A percentile compares a stretch with the other conserved stretches of the same genome.
Evolutionary conservation across 805 yeast genomes (phyloP).

Genomic region (Candida broadrunensis): DNA sequence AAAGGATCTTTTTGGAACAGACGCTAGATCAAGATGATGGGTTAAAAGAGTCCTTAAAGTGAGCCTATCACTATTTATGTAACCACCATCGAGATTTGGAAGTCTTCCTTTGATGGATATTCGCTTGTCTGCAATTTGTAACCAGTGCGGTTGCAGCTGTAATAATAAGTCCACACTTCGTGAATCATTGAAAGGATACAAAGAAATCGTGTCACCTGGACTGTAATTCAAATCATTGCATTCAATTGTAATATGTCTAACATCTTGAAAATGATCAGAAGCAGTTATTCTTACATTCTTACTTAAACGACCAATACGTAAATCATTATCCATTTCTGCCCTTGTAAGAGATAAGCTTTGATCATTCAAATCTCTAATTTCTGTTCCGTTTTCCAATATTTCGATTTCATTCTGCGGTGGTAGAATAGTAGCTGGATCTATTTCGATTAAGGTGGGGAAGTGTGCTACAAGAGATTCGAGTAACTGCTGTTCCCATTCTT

Average conservation of each 20-base stretch:
- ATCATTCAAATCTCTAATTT: conserved; percentile 16
- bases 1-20: conserved; percentile 83
- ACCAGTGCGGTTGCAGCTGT: conserved; percentile 68
- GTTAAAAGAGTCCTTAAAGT: conserved; percentile 73
- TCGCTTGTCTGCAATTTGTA: conserved; percentile 62
- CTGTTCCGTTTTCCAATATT: background rate
- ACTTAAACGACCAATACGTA: conserved; percentile 43
- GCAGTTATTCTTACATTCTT: conserved; percentile 63
- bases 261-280: conserved; percentile 84
- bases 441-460: conserved; percentile 19
- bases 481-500: conserved; percentile 65
- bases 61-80: conserved; percentile 43
- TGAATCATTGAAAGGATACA: conserved; percentile 73
- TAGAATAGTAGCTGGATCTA: conserved; percentile 23
- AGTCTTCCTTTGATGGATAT: conserved; percentile 34
- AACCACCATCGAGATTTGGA: conserved; percentile 55
- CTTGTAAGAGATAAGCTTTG: conserved; percentile 12
- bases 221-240: conserved; percentile 34
- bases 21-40: conserved; percentile 76
- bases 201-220: conserved; percentile 81
- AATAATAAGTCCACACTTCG: conserved; percentile 63
- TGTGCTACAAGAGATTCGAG: conserved; percentile 22
- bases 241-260: conserved; percentile 56
- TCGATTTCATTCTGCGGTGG: conserved; percentile 23
- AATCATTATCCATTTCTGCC: conserved; percentile 2